Evolutionary conservation across 78 protist species (phyloP).

Genomic region (Planoprotostelium fungivorum): DNA sequence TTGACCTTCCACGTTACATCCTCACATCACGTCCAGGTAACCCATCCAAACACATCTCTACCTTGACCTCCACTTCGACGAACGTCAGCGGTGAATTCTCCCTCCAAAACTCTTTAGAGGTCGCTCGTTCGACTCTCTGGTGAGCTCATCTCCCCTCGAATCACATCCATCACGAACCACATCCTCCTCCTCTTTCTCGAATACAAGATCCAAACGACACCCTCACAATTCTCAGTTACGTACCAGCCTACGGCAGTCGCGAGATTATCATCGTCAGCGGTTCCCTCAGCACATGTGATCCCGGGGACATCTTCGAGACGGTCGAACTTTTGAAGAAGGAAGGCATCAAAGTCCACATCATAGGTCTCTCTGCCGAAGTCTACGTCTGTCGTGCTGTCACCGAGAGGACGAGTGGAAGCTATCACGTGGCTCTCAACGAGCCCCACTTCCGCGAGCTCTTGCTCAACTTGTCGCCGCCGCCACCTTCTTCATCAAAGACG

Average conservation of each 20-base stretch:
- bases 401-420: slow-evolving; percentile 52
- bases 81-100: slow-evolving; percentile 72
- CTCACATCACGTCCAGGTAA: neutral
- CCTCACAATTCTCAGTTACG: slow-evolving; percentile 1
- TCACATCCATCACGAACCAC: no score
- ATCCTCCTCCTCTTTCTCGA: no score
- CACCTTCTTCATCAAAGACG: slow-evolving; percentile 36
- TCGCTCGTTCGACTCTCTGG: slow-evolving; percentile 47
- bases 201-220: no score
- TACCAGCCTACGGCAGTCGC: slow-evolving; percentile 66
- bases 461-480: slow-evolving; percentile 52
- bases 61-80: slow-evolving; percentile 21
- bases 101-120: slow-evolving; percentile 69
- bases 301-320: slow-evolving; percentile 57
- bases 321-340: slow-evolving; percentile 26
- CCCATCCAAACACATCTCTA: slow-evolving; percentile 19
- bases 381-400: slow-evolving; percentile 30
- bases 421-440: slow-evolving; percentile 24
- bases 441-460: slow-evolving; percentile 43
- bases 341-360: slow-evolving; percentile 39
- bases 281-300: slow-evolving; percentile 72
- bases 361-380: slow-evolving; percentile 62
- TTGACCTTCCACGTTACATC: neutral
- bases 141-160: no score
- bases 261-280: slow-evolving; percentile 47